Evolutionary conservation across 139 green algal genomes (phyloP).

Genomic region (Micractinium conductrix): DNA sequence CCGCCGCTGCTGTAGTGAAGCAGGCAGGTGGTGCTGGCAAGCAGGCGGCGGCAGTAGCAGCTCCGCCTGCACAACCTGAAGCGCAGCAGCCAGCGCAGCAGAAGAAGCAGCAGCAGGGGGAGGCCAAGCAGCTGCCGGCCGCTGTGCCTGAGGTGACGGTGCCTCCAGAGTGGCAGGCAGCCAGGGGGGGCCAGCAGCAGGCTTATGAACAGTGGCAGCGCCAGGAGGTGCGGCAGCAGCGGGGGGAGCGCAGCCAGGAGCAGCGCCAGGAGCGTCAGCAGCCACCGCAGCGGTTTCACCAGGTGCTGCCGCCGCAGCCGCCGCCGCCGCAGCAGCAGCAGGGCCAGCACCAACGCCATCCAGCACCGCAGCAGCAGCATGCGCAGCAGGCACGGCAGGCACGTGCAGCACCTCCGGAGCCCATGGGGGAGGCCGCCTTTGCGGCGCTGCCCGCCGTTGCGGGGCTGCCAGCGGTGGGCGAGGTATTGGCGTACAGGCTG

Average conservation of each 20-base stretch:
- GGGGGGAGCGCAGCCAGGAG: not conserved
- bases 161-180: slow-evolving; percentile 6
- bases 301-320: not conserved
- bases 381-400: not conserved
- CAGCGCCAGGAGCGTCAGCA: not conserved
- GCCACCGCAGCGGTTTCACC: not conserved
- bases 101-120: not conserved
- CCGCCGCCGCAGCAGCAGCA: not conserved
- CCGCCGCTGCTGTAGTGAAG: not conserved
- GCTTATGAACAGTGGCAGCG: not conserved
- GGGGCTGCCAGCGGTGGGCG: slow-evolving; percentile 1
- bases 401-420: not conserved
- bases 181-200: not conserved
- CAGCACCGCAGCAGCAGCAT: slow-evolving; percentile 17
- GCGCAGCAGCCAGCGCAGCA: not conserved
- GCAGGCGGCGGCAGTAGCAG: not conserved
- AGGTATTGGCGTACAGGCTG: slow-evolving; percentile 45
- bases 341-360: no score
- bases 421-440: slow-evolving; percentile 14
- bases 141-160: slow-evolving; percentile 6
- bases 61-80: not conserved
- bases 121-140: not conserved
- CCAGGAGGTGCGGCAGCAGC: not conserved
- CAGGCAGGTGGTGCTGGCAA: not conserved
- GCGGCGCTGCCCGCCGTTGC: slow-evolving; percentile 9